Evolutionary conservation across 225 moss, liverwort and hornwort genomes (phyloP).

Genomic region (Lunularia cruciata): DNA sequence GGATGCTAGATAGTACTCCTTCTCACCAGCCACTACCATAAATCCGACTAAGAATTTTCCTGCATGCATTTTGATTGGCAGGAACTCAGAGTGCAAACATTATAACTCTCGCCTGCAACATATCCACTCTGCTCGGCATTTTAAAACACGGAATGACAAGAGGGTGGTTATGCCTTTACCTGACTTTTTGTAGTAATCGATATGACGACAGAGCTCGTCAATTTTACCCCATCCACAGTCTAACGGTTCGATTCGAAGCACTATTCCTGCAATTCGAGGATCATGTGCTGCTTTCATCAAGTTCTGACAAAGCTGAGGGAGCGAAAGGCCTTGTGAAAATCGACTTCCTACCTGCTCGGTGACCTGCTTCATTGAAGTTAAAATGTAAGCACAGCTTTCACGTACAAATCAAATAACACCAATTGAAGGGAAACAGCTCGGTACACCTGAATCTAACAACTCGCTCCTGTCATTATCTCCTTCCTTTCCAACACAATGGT

Average conservation of each 20-base stretch:
- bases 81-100: slow-evolving; percentile 5
- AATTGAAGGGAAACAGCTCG: too few relatives aligned
- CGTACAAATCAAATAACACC: neutral
- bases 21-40: slow-evolving; percentile 86
- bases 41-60: slow-evolving; percentile 83
- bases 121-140: too few relatives aligned
- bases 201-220: slow-evolving; percentile 82
- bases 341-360: slow-evolving; percentile 88
- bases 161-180: slow-evolving; percentile 43
- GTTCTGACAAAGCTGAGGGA: slow-evolving; percentile 94
- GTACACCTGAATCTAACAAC: too few relatives aligned
- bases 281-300: slow-evolving; percentile 94
- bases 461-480: too few relatives aligned
- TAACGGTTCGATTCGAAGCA: slow-evolving; percentile 81
- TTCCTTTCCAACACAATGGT: neutral
- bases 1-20: slow-evolving; percentile 92
- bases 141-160: too few relatives aligned
- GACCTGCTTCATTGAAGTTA: slow-evolving; percentile 53
- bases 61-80: slow-evolving; percentile 37
- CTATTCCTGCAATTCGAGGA: slow-evolving; percentile 77
- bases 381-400: slow-evolving; percentile 12
- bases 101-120: neutral
- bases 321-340: slow-evolving; percentile 73
- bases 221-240: slow-evolving; percentile 94
- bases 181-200: slow-evolving; percentile 89